Base-by-base conservation (phyloP, 2,329 filamentous ascomycete species). In the Aspergillus intermedius region DNA sequence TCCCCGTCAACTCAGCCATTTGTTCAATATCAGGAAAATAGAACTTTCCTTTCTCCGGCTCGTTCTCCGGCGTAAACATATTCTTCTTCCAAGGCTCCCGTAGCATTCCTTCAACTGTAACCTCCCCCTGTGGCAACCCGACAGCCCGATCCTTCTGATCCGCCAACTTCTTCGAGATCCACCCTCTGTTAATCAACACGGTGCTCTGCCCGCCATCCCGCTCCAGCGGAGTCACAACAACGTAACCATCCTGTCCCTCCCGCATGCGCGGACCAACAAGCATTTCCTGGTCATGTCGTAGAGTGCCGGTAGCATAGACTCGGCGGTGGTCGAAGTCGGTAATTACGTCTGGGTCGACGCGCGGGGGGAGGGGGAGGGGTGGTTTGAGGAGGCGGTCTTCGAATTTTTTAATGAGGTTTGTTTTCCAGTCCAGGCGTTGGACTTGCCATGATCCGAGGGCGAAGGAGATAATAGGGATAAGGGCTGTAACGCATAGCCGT, bases 11-110 rank as follows among this genome's bases (percentile, higher is more conserved):
- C 52, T 75, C 77, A 1, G 93, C 93, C 93, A 98, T 98, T 76
- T 96, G 82, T 60, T 79, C 70, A 21, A 98, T 88, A 69, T 95
- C 91, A 0, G 93, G 91, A 63, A 98, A 98, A 72, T 95, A 95
- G 67, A 94, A 98, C 68, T 90, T 84, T 50, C 85, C 82, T 63
- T 83, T 83, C 58, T 91, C 84, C 0, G 91, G 91, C 58, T 82
- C 77, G 61, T 98, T 98, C 0, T 87, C 83, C 0, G 93, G 93
- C 48, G 93, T 98, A 68, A 98, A 98, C 80, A 91, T 86, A 68
- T 98, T 98, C 78, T 91, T 95, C 79, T 95, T 93, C 81, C 88
- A 95, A 7, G 91, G 91, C 72, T 93, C 83, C 51, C 93, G 74
- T 65, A 98, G 66, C 66, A 98, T 62, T 0, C 93, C 93, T 71